Percentiles rank a stretch among this genome's conserved stretches.
Evolutionary conservation across 2,329 filamentous ascomycete species (phyloP).

Genomic region (Arachnopeziza araneosa): DNA sequence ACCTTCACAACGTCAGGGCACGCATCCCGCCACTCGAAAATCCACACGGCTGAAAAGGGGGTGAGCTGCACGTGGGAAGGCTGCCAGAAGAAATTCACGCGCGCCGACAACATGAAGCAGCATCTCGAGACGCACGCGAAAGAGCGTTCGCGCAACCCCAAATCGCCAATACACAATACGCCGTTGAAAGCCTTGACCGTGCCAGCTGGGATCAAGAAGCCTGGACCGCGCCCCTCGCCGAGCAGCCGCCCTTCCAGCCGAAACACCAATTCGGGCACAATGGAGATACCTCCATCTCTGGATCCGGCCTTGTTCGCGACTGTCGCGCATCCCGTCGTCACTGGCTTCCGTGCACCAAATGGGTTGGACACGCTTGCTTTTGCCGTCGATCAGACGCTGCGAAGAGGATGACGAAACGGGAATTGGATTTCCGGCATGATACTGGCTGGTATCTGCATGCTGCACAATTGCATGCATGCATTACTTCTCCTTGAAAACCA

Average conservation of each 20-base stretch:
- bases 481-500: too few species aligned
- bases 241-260: neutral
- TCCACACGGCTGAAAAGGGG: conserved; percentile 76
- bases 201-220: conserved; percentile 2
- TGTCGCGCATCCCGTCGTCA: neutral
- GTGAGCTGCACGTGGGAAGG: conserved; percentile 62
- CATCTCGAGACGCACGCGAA: conserved; percentile 73
- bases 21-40: conserved; percentile 79
- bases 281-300: neutral
- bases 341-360: neutral
- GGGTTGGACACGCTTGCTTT: neutral
- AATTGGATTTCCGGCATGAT: neutral
- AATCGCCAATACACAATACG: neutral
- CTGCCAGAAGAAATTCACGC: conserved; percentile 75
- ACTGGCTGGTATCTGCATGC: neutral
- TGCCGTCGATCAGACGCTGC: neutral
- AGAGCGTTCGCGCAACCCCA: conserved; percentile 33
- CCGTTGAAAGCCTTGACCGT: neutral
- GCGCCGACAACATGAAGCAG: conserved; percentile 84
- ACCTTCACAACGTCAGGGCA: conserved; percentile 82
- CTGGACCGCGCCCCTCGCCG: neutral
- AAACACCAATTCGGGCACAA: neutral
- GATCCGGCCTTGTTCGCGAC: neutral
- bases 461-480: too few species aligned
- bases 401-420: neutral